Evolutionary conservation across 129 eudicot genomes (phyloP), one percentile per base, ranked within the genome.

Genomic region (Pittosporum tobira): DNA sequence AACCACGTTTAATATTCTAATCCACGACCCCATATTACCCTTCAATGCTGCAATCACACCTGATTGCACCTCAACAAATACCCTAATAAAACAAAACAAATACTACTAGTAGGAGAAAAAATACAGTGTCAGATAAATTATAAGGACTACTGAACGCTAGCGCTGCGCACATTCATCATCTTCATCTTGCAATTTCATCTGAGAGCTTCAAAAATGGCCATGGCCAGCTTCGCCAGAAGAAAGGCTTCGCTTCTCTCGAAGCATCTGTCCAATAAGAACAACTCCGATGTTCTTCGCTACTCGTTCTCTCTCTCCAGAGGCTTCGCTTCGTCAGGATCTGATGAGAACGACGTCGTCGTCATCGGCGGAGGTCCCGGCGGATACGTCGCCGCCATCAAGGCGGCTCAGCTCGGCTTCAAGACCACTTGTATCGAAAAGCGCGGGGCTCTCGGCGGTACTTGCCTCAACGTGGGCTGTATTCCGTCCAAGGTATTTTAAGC

Each of bases 291-390:
- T 12, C 47, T 53, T 25, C 62, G 75, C 52, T 78, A 62, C 67
- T 66, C 94, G 57, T 42, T 71, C 24, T 71, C 68, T 59, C 71
- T 71, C 60, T 8, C 66, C 0, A 58, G 88, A 51, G 78, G 78
- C 42, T 85, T 75, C 63, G 74, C 81, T 3, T 68, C 76, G 18
- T 64, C 89, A 2, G 84, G 71, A 68, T 88, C 94, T 64, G 96
- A 84, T 6, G 96, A 88, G 0, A 84, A 88, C 71, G 94, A 88
- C 29, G 94, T 88, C 49, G 85, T 88, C 48, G 78, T 88, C 51
- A 75, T 83, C 51, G 94, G 88, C 64, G 94, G 96, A 21, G 96
- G 96, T 12, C 96, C 96, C 23, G 96, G 94, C 7, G 96, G 96
- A 4, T 88, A 88, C 59, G 96, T 88, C 23, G 94, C 94, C 4